Evolutionary conservation across 2,329 filamentous ascomycete species (phyloP), one percentile per base, ranked within the genome.

Genomic region (Thermoascus crustaceus): DNA sequence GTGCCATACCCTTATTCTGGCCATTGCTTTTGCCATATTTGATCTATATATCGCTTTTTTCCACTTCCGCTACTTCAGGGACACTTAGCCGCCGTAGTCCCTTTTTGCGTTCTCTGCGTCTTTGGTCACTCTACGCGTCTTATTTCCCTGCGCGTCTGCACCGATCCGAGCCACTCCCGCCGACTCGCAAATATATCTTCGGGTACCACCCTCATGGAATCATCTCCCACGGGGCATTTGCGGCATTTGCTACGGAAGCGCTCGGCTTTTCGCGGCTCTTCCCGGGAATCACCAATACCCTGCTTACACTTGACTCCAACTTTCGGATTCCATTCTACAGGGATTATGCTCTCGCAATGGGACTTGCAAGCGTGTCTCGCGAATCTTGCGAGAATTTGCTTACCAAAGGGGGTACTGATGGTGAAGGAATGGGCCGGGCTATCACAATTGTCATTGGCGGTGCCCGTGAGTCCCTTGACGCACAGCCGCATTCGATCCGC

Each of bases 191-290:
- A 62, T 98, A 96, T 65, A 87, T 98, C 44, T 87, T 98, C 51
- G 89, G 89, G 29, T 96, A 96, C 60, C 91, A 96, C 52, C 91
- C 91, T 0, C 91, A 98, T 55, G 89, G 91, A 16, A 96, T 98
- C 60, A 95, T 98, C 53, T 91, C 84, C 4, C 86, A 95, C 50
- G 91, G 89, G n/a, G 89, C 88, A 0, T 95, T 89, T 66, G 85
- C 80, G 4, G 84, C 88, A 4, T 96, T 96, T 54, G 84, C 74
- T 3, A 96, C 89, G 0, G 88, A 95, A 50, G 86, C 86, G 0
- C 72, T 95, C 0, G 86, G 86, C 0, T 96, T 95, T 59, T 73
- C 76, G 0, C 77, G 84, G 37, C 76, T 94, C 42, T 98, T 95
- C 52, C 91, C 91, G 0, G 89, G 87, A 40, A 94, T 98, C 59